Base-by-base conservation (phyloP, 306 rosid genomes). In the Canavalia ensiformis region DNA sequence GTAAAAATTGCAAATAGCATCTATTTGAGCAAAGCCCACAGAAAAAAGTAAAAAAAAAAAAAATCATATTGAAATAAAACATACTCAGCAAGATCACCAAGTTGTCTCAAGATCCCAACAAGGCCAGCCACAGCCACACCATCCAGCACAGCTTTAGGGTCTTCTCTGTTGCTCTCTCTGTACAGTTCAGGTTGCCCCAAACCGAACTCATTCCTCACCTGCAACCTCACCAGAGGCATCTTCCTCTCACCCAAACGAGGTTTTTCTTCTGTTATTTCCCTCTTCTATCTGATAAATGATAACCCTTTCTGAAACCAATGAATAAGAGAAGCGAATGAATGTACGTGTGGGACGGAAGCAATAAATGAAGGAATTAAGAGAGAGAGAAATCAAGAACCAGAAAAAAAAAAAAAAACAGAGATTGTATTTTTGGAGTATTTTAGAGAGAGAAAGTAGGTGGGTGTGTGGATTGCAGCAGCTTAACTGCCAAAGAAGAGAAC, bases 21-120 rank as follows among this genome's bases (percentile, higher is more conserved):
- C 71, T 11, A 12, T 37, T 39, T 50, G 25, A 81, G 75, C 50
- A 52, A 52, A 6, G 11, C 58, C 28, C 31, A 47, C 44, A 29
- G 4, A 59, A 6, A 39, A 54, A 37, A 33, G 12, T 55, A 25
- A 39, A 49, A 29, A 4, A 39, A 49, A 29, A 4, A 47, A 10
- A 56, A 52, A 33, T 46, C 4, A 87, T 58, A 63, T 72, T 31
- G 3, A 88, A 71, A 63, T 74, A 79, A 78, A 12, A 76, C 96
- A 55, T 93, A 95, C 99, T 95, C 98, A 60, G 97, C 97, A 83
- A 95, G 99, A 89, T 95, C 99, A 69, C 99, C 99, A 50, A 95
- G 91, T 55, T 95, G 99, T 69, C 97, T 87, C 90, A 93, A 88
- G 97, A 93, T 91, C 96, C 99, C 99, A 50, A 95, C 97, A 58